Evolutionary conservation across 2,329 filamentous ascomycete species (phyloP).

Genomic region (Claviceps sp.): DNA sequence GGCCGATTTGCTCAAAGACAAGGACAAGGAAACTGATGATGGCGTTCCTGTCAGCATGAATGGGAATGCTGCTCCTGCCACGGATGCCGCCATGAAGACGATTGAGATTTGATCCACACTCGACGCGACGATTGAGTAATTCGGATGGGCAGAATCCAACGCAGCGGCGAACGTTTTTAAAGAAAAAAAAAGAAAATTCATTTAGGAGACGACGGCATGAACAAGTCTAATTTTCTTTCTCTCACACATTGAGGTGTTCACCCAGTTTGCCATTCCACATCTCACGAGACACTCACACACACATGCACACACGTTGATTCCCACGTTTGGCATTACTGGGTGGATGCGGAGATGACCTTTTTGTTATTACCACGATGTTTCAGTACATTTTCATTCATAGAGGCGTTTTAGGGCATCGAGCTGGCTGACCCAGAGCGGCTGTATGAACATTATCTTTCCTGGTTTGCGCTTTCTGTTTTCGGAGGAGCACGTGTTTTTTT

Average conservation of each 20-base stretch:
- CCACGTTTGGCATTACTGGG: background rate
- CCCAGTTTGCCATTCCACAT: background rate
- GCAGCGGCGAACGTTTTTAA: background rate
- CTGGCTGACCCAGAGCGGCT: background rate
- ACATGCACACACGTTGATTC: no score
- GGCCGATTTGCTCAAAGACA: constrained; percentile 18
- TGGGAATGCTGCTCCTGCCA: constrained; percentile 29
- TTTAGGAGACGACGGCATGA: constrained; percentile 12
- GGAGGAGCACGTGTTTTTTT: background rate
- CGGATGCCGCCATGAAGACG: constrained; percentile 44
- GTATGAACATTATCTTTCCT: background rate
- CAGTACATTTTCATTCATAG: background rate
- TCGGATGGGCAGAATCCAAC: background rate
- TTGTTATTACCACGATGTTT: background rate
- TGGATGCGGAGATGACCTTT: background rate
- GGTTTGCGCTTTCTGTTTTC: background rate
- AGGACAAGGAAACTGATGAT: constrained; percentile 26
- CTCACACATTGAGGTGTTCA: background rate
- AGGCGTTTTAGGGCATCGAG: background rate
- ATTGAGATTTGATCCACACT: constrained; percentile 38
- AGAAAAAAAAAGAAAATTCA: no score
- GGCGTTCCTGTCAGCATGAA: constrained; percentile 23
- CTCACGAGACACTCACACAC: no score
- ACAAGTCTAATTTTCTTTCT: constrained; percentile 8
- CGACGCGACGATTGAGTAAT: background rate